These are phyloP conservation scores for Phytophthora parvispora DNA, from an alignment of 352 stramenopile species.

Conservation along the genomic window DNA sequence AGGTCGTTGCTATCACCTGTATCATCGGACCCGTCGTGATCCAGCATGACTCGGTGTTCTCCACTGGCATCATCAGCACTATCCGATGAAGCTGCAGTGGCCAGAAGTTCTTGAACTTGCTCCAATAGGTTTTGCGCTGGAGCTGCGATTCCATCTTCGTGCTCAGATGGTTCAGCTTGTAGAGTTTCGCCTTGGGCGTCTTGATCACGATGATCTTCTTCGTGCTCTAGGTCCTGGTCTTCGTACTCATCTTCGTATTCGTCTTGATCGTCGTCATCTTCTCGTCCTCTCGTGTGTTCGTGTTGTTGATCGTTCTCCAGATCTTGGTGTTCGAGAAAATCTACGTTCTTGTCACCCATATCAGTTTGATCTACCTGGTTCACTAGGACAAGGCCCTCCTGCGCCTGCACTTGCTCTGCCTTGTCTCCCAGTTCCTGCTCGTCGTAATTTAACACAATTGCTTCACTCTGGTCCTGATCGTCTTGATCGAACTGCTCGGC, in stretches of 20 bases:
- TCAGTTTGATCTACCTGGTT: slow-evolving; percentile 1
- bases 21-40: slow-evolving; percentile 5
- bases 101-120: slow-evolving; percentile 29
- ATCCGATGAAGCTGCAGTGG: slow-evolving; percentile 8
- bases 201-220: background rate
- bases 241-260: slow-evolving; percentile 26
- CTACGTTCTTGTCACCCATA: background rate
- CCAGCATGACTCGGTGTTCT: background rate
- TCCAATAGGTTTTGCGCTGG: slow-evolving; percentile 7
- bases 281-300: background rate
- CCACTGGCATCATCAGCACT: slow-evolving; percentile 12
- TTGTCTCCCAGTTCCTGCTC: background rate
- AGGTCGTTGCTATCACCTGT: slow-evolving; percentile 9
- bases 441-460: background rate
- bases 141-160: background rate
- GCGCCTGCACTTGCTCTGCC: background rate
- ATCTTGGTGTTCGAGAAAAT: background rate
- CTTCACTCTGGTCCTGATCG: background rate
- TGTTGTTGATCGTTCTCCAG: background rate
- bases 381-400: background rate
- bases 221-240: slow-evolving; percentile 1
- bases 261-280: slow-evolving; percentile 19
- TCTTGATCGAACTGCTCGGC: background rate
- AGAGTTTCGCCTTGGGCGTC: slow-evolving; percentile 1
- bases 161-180: background rate